Evolutionary conservation across 1,284 basidiomycete genomes (phyloP), one percentile per base, ranked within the genome.

Genomic region (Cryptococcus sp.): DNA sequence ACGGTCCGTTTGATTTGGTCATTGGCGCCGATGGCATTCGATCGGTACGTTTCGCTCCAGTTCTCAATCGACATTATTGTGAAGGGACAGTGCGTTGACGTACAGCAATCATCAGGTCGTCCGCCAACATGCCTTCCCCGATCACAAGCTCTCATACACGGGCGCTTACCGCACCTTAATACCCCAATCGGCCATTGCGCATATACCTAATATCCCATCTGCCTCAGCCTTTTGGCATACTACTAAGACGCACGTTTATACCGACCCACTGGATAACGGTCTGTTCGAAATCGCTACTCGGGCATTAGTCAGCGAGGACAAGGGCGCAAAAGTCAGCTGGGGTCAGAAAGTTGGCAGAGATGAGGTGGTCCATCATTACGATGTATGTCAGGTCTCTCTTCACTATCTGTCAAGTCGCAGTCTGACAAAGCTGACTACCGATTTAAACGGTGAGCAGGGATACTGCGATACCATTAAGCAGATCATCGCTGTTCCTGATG

Each of bases 11-110:
- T 47, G 70, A 70, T 47, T 54, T 74, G 15, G 34, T 74, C 20
- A 55, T 74, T 23, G 72, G 72, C 3, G 72, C 68, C 1, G 72
- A 74, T 50, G 72, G 72, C 3, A 67, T 74, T 17, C 63, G 72
- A 16, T 70, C 68, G 7, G 68, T 69, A 37, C 50, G 67, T 57
- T 19, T 51, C 46, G 23, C 26, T 19, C n/a, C 7, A 17, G 7
- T 7, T 10, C 2, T 34, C 29, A 34, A 10, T 34, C 19, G 3
- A 20, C 26, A 15, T 25, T 5, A 22, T 2, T 7, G 11, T 26
- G 34, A 3, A 3, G 17, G 49, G 37, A 17, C 19, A 16, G 29
- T 34, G 3, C 29, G 37, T 6, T 20, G 10, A 17, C 23, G 3
- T 25, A 26, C 50, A 19, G 17, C 7, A 15, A 17, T n/a, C 16